Evolutionary conservation across 257 asterid genomes (phyloP), one percentile per base, ranked within the genome.

Genomic region (Solanum lignicaule): DNA sequence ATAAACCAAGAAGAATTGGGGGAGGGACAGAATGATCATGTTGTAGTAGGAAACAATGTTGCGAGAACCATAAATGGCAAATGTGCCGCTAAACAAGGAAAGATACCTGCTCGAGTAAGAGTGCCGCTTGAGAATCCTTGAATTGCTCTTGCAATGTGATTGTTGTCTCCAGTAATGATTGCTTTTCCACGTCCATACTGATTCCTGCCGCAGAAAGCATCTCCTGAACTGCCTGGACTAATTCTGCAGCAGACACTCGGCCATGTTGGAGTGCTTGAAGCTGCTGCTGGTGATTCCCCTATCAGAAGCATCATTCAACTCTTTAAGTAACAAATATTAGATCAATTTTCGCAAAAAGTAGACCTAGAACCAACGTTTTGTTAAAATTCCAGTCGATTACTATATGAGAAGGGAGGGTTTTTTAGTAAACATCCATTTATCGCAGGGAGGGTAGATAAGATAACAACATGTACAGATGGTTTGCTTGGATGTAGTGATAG

Each of bases 201-300:
- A 96, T 93, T 87, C 98, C 99, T 87, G 98, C 99, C 31, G 98
- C 93, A 87, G 94, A 94, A 90, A 96, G 98, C 99, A 96, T 94
- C 88, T 96, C 99, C 89, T 94, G 98, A 88, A 96, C 98, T 68
- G 99, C 98, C 90, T 94, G 98, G 86, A 96, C 98, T 87, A 96
- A 91, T 92, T 96, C 99, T 69, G 94, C 92, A 81, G 98, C 95
- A 76, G 99, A 94, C 79, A 96, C 99, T 55, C 92, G 92, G 62
- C 99, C 99, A 87, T 76, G 93, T 91, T 94, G 96, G 86, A 94
- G 98, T 87, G 95, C 98, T 83, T 91, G 92, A 91, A 90, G 89
- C 27, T 93, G 94, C 89, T 92, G 94, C 83, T 84, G 92, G 92
- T 92, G 93, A 52, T 86, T 52, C 89, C 75, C 91, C 83, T 75